Percentiles rank a stretch among this genome's conserved stretches.
These are phyloP conservation scores for Magnaporthiopsis poae DNA, from an alignment of 2,329 filamentous ascomycete species.

Conservation along the genomic window DNA sequence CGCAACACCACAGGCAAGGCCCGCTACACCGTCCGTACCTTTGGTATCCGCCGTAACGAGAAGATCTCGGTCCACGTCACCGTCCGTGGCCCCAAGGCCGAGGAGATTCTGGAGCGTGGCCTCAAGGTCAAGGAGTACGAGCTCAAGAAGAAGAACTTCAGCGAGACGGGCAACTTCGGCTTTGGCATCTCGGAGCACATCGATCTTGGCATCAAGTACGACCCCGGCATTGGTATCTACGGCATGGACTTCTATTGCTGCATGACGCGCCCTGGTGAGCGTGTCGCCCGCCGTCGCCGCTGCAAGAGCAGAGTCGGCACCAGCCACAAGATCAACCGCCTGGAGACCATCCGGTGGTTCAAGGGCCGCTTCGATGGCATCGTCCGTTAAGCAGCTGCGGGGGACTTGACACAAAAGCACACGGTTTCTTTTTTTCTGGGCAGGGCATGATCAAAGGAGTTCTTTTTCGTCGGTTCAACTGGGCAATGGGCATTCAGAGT, in stretches of 20 bases:
- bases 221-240: conserved; percentile 96
- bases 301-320: conserved; percentile 77
- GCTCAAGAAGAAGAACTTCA: conserved; percentile 98
- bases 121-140: conserved; percentile 99
- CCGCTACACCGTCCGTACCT: conserved; percentile 99
- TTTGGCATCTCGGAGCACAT: conserved; percentile 99
- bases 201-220: conserved; percentile 99
- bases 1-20: conserved; percentile 66
- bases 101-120: conserved; percentile 99
- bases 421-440: conserved; percentile 2
- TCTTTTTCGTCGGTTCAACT: conserved; percentile 10
- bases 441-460: conserved; percentile 12
- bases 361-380: conserved; percentile 89
- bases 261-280: conserved; percentile 99
- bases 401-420: conserved; percentile 15
- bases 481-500: conserved; percentile 12
- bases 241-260: conserved; percentile 99
- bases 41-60: conserved; percentile 99
- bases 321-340: conserved; percentile 84
- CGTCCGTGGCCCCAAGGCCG: conserved; percentile 91
- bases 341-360: conserved; percentile 97
- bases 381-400: conserved; percentile 65
- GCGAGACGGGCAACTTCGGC: conserved; percentile 98
- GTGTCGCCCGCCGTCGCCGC: conserved; percentile 89
- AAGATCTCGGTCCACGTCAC: conserved; percentile 99